Base-by-base conservation (phyloP, 495 filamentous ascomycete species). In the Hyphodiscus hymeniophilus region DNA sequence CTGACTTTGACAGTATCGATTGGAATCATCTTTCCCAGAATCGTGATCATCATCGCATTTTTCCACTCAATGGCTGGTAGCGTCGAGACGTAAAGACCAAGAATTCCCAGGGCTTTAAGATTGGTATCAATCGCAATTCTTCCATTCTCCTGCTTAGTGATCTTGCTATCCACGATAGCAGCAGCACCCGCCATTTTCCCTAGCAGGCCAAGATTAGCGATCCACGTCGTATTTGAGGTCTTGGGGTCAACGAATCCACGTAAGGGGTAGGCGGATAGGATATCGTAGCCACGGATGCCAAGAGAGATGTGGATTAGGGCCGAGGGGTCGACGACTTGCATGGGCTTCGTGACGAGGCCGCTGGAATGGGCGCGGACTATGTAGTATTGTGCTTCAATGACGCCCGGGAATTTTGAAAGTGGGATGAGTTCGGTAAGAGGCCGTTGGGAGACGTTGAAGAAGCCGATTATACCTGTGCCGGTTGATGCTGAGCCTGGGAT, bases 171-270 rank as follows among this genome's bases (percentile, higher is more conserved):
- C 1, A 84, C 57, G 12, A 96, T 69, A 0, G 88, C 92, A 0
- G 86, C 89, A 2, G 81, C 79, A 7, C 89, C 92, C 2, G 89
- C 88, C 82, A 97, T 94, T 61, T 95, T 94, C 13, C 75, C 85
- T 18, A 95, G 52, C 3, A 98, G 66, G 8, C 92, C 92, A 2
- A 98, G 63, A n/a, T 83, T 77, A 0, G 84, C 83, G 11, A 87
- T 52, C 47, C 56, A 57, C 3, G 69, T 66, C 22, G 50, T 58
- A 32, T 61, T 62, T 34, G 32, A 48, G 7, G 57, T 59, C 11
- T 60, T 60, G 26, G 66, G 59, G 5, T 77, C 60, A 1, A 67
- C 64, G 54, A 89, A 81, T 0, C 65, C 58, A 1, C 64, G 62
- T 16, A 86, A 57, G 3, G 87, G 84, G 48, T 82, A 84, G 0